Conservation (phyloP, 495 filamentous ascomycete genomes). For the Trichoderma orchidacearum region DNA sequence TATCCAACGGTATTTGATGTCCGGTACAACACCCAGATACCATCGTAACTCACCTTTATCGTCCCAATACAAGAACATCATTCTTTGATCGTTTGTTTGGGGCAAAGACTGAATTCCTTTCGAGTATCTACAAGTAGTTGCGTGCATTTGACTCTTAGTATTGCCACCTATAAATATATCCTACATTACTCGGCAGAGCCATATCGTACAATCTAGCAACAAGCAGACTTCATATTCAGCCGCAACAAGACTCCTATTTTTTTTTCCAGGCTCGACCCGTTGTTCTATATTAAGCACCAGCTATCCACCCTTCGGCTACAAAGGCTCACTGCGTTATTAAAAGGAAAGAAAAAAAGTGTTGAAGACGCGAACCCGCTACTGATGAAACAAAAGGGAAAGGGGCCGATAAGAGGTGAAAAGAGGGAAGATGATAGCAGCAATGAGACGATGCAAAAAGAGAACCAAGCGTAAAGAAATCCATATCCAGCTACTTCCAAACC, state of each 20-base stretch:
- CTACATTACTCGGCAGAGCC: no score
- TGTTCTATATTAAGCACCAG: not conserved
- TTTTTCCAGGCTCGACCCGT: not conserved
- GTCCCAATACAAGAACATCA: no score
- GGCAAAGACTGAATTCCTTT: no score
- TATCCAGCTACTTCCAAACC: not conserved
- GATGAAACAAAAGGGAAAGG: not conserved
- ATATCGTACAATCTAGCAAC: not conserved
- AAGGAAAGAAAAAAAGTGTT: not conserved
- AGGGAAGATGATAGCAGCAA: not conserved
- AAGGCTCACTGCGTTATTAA: not conserved
- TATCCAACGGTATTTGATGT: no score
- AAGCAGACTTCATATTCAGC: not conserved
- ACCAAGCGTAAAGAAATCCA: not conserved
- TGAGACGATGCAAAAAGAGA: not conserved
- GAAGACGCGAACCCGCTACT: not conserved
- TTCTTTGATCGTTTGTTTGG: no score
- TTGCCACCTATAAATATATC: not conserved
- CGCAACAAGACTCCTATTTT: not conserved
- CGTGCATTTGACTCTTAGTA: not conserved
- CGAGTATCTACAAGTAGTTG: not conserved
- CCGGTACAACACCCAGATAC: no score
- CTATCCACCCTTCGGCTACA: not conserved
- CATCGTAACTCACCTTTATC: no score
- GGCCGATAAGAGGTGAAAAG: not conserved